These are phyloP conservation scores for Jimgerdemannia lactiflua DNA, from an alignment of 192 early-diverging fungal genomes.

Conservation along the genomic window DNA sequence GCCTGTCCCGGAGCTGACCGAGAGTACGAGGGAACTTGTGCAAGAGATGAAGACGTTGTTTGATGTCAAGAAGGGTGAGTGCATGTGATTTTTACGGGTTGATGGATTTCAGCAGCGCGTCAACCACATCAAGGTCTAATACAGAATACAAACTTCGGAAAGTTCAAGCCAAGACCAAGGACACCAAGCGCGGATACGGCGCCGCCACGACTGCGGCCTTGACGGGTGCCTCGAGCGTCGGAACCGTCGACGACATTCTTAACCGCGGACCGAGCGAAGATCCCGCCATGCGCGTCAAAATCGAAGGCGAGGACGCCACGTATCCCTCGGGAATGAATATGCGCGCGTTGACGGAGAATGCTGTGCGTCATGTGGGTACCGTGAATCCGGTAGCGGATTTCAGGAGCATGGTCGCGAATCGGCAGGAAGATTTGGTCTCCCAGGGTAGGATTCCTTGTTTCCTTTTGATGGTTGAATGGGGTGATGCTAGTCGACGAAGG, in stretches of 20 bases:
- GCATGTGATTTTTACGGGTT: no score
- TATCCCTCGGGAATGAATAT: slow-evolving; percentile 22
- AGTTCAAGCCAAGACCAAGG: slow-evolving; percentile 28
- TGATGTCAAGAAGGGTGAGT: slow-evolving; percentile 51
- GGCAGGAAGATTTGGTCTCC: slow-evolving; percentile 48
- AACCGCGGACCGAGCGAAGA: slow-evolving; percentile 1
- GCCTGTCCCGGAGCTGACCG: slow-evolving; percentile 38
- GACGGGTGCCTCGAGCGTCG: neutral
- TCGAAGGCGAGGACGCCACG: slow-evolving; percentile 3
- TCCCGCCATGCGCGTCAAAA: slow-evolving; percentile 3
- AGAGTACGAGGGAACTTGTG: slow-evolving; percentile 32
- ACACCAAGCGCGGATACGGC: slow-evolving; percentile 16
- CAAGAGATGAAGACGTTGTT: slow-evolving; percentile 47
- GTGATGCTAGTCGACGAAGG: no score
- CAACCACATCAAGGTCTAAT: neutral
- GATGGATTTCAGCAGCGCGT: neutral
- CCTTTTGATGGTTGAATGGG: neutral
- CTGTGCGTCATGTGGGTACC: slow-evolving; percentile 43
- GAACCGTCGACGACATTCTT: slow-evolving; percentile 4
- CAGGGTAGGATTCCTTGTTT: slow-evolving; percentile 32
- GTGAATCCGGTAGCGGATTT: slow-evolving; percentile 61
- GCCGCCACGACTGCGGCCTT: slow-evolving; percentile 9
- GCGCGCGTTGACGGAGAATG: slow-evolving; percentile 27
- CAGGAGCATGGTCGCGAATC: slow-evolving; percentile 50
- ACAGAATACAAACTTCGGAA: neutral